Conservation (phyloP, 2,329 filamentous ascomycete species). For the Penicillium nordicum region DNA sequence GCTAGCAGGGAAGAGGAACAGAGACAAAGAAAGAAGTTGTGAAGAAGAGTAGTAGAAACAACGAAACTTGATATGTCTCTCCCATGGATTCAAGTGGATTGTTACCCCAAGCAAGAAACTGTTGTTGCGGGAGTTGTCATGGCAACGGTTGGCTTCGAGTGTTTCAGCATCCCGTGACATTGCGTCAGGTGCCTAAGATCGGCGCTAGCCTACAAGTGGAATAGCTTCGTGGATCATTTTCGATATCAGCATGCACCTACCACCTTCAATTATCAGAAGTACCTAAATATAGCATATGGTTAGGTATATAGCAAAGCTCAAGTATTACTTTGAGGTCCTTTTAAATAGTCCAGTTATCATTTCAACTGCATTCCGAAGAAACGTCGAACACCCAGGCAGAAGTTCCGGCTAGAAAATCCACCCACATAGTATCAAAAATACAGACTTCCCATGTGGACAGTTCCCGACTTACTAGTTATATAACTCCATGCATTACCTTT, state of each 20-base stretch:
- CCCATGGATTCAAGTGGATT: constrained; percentile 26
- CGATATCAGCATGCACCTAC: constrained; percentile 4
- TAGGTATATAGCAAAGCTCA: neutral
- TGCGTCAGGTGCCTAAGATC: constrained; percentile 12
- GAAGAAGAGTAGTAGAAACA: constrained; percentile 13
- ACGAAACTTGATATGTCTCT: constrained; percentile 24
- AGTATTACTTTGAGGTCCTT: neutral
- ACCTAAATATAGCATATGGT: neutral
- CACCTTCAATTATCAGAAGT: neutral
- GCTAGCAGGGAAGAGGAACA: constrained; percentile 7
- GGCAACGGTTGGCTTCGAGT: constrained; percentile 26
- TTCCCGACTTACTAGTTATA: neutral
- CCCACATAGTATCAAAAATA: neutral
- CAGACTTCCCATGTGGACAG: neutral
- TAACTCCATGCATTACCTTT: neutral
- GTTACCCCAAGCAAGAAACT: constrained; percentile 26
- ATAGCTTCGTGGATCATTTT: constrained; percentile 5
- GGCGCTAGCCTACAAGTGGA: constrained; percentile 12
- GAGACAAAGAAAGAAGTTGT: constrained; percentile 10
- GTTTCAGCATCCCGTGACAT: constrained; percentile 15
- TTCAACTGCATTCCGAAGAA: neutral
- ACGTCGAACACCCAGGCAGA: neutral
- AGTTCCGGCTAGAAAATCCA: neutral
- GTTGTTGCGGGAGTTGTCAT: constrained; percentile 36
- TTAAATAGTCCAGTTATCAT: too few relatives aligned